phyloP scores from a whole-genome alignment of 2,329 filamentous ascomycete species.

The Alternaria ethzedia region DNA sequence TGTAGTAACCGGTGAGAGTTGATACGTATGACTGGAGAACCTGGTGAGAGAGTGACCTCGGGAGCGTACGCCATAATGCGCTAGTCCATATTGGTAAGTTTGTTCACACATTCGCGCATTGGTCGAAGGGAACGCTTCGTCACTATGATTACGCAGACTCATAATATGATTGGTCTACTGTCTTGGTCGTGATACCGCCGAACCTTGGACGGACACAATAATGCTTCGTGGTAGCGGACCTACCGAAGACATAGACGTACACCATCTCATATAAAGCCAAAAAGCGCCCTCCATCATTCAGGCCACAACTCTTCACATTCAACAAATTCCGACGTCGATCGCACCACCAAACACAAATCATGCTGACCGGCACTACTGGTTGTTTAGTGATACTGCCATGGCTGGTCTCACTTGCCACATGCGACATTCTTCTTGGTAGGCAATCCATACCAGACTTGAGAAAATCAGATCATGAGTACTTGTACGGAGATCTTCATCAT shows the following conservation, averaged over 20 bases:
- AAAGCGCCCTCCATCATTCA: not conserved
- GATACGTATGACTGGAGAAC: not conserved
- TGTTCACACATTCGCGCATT: not conserved
- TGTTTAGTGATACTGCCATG: not conserved
- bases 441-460: not conserved
- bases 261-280: not conserved
- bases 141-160: not conserved
- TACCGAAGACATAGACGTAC: not conserved
- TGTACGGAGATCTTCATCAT: not conserved
- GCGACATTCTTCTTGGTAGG: not conserved
- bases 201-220: not conserved
- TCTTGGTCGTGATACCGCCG: not conserved
- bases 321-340: not conserved
- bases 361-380: not conserved
- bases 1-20: not conserved
- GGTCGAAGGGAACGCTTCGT: not conserved
- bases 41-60: not conserved
- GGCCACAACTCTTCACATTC: not conserved
- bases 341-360: not conserved
- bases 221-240: not conserved
- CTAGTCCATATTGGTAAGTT: not conserved
- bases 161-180: not conserved
- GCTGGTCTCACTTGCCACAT: not conserved
- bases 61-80: not conserved
- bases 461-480: not conserved